phyloP scores from a whole-genome alignment of 1,284 basidiomycete species.

The Phlebopus sp. region DNA sequence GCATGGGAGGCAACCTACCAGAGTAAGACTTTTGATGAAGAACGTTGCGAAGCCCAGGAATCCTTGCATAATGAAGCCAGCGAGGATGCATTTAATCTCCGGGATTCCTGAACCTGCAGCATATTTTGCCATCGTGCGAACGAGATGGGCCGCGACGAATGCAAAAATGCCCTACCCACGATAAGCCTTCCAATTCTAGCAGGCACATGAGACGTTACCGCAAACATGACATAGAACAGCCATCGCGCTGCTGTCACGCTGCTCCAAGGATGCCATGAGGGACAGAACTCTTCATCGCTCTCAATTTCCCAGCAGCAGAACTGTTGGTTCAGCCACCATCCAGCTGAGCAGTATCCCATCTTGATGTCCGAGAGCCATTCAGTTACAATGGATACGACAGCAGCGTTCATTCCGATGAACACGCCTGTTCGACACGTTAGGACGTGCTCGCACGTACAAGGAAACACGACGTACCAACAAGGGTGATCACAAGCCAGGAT shows the following conservation, averaged over 20 bases:
- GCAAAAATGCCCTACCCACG: slow-evolving; percentile 66
- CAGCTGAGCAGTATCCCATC: slow-evolving; percentile 93
- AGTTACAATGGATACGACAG: slow-evolving; percentile 93
- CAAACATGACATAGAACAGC: slow-evolving; percentile 85
- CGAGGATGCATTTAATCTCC: slow-evolving; percentile 98
- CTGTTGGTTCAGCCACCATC: slow-evolving; percentile 98
- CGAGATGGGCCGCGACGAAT: slow-evolving; percentile 84
- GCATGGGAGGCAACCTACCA: slow-evolving; percentile 53
- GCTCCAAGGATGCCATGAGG: slow-evolving; percentile 95
- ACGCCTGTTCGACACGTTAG: slow-evolving; percentile 56
- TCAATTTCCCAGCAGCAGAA: slow-evolving; percentile 99
- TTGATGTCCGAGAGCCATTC: slow-evolving; percentile 98
- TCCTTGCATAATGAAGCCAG: slow-evolving; percentile 96
- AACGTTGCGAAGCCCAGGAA: slow-evolving; percentile 90
- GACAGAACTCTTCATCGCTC: slow-evolving; percentile 78
- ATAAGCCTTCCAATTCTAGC: slow-evolving; percentile 3
- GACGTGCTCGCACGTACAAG: background rate
- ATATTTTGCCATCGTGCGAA: slow-evolving; percentile 87
- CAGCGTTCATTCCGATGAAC: slow-evolving; percentile 91
- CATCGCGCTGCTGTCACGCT: slow-evolving; percentile 72
- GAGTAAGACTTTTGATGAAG: slow-evolving; percentile 85
- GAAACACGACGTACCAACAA: slow-evolving; percentile 69
- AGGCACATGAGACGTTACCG: slow-evolving; percentile 53
- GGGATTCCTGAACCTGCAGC: slow-evolving; percentile 98
- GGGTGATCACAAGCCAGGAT: slow-evolving; percentile 76